These are phyloP conservation scores for Scheffersomyces lignosus DNA, from an alignment of 805 yeast species.

Conservation along the genomic window DNA sequence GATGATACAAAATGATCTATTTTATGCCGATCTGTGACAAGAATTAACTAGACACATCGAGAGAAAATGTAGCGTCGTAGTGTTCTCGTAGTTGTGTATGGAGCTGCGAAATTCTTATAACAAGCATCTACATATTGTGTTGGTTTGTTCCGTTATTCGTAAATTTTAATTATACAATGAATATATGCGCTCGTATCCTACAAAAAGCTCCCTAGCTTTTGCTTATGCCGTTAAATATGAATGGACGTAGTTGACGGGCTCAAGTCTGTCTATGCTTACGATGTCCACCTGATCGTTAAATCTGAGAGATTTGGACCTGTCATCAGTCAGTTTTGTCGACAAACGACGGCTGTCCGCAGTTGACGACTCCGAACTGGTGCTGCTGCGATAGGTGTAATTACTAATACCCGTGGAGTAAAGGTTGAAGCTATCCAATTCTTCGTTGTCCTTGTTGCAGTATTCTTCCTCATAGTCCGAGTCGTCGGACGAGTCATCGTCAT, in stretches of 20 bases:
- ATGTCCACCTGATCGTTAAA: conserved; percentile 6
- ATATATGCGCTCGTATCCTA: no score
- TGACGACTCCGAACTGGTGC: conserved; percentile 1
- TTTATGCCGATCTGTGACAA: no score
- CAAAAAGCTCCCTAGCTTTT: no score
- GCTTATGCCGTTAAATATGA: no score
- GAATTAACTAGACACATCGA: no score
- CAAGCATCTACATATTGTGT: no score
- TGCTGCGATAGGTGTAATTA: neutral
- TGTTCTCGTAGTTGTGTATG: no score
- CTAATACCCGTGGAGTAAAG: neutral
- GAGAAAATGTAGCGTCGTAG: no score
- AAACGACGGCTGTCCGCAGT: neutral
- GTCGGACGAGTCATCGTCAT: conserved; percentile 1
- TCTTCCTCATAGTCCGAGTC: conserved; percentile 2
- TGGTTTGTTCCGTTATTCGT: no score
- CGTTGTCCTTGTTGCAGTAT: neutral
- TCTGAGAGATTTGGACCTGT: conserved; percentile 2
- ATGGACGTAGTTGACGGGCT: conserved; percentile 9
- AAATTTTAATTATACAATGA: no score
- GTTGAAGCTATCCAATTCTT: neutral
- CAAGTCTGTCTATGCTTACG: conserved; percentile 5
- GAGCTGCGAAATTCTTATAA: no score
- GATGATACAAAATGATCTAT: no score
- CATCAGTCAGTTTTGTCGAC: neutral